Base-by-base conservation (phyloP, 2,329 filamentous ascomycete species). In the Colletotrichum limetticola region DNA sequence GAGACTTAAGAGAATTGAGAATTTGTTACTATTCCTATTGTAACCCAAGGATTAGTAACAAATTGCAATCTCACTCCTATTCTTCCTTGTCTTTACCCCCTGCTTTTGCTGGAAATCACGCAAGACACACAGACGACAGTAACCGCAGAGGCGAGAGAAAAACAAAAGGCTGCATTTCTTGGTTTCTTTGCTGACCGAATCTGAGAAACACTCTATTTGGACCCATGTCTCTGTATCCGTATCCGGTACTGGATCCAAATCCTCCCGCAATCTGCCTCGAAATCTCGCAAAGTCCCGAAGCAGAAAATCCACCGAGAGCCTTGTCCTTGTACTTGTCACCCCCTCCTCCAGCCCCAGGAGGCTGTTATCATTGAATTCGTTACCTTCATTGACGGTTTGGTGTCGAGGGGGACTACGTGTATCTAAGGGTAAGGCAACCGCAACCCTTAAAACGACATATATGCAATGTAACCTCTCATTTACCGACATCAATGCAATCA, bases 251-350 rank as follows among this genome's bases (percentile, higher is more conserved):
- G 32, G 53, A 3, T 42, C 37, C 14, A 16, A 42, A 42, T 28
- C 30, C 53, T 28, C 16, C 26, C 16, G 28, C n/a, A 22, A 64
- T 58, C n/a, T 58, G 16, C 52, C 26, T 12, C n/a, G n/a, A 32
- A 26, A 55, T 16, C 22, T 49, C 61, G n/a, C 28, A n/a, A 64
- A 24, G 14, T 11, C 14, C n/a, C 32, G 62, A 49, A 49, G 42
- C 16, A 49, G 24, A 16, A 32, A 70, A 70, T 53, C 12, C n/a
- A 46, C 53, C 37, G 30, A 49, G 61, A n/a, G 59, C 61, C 67
- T 49, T 46, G 42, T 66, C 67, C 42, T 14, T 70, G 52, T 30
- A 24, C 35, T 26, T 28, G 35, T n/a, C 14, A 11, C 14, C 16
- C 32, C 30, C 14, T 14, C 16, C 9, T 22, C 24, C 55, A 52